Evolutionary conservation across 75 land plant species (phyloP), one percentile per base, ranked within the genome.

Genomic region (Gnetum montanum): DNA sequence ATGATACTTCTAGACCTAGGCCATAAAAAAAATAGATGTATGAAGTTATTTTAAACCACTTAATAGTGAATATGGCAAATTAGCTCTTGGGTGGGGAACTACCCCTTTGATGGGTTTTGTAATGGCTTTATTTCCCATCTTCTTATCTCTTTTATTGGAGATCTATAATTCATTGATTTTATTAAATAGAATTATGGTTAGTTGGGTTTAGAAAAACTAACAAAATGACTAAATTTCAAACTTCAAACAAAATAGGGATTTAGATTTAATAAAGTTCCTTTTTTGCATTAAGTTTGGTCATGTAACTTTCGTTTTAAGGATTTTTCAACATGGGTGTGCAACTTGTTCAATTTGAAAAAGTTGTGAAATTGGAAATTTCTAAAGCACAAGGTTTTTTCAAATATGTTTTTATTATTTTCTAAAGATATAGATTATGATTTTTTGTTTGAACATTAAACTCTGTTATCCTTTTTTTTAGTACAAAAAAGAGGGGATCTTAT

Each of bases 101-200:
- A 49, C 54, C 19, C 64, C 53, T 33, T 25, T 46, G 18, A 61
- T 49, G 53, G 54, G 37, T 33, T 2, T 61, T 35, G 22, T 4
- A 47, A 61, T 61, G 38, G 54, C 55, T 34, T 24, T 41, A 41
- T 41, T 63, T 63, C 1, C 13, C 41, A n/a, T 63, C 19, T 63
- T 63, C 46, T 25, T 53, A 63, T 30, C 40, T 43, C 52, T 63
- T 63, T 41, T 54, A 27, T 54, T 63, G 30, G 58, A 63, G 37
- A 31, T 63, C 54, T 63, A 63, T 63, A 63, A 53, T 40, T 63
- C 48, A 53, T 63, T 31, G 13, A 36, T 40, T 38, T 54, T 63
- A 53, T 54, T 63, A 18, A 46, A 63, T 54, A 34, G 30, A 37
- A 40, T 63, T 54, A 6, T 0, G 18, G 24, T 55, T 29, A 55